A percentile compares a stretch with the other conserved stretches of the same genome.
Conservation (phyloP, 2,329 filamentous ascomycete genomes). For the Cadophora gregata region DNA sequence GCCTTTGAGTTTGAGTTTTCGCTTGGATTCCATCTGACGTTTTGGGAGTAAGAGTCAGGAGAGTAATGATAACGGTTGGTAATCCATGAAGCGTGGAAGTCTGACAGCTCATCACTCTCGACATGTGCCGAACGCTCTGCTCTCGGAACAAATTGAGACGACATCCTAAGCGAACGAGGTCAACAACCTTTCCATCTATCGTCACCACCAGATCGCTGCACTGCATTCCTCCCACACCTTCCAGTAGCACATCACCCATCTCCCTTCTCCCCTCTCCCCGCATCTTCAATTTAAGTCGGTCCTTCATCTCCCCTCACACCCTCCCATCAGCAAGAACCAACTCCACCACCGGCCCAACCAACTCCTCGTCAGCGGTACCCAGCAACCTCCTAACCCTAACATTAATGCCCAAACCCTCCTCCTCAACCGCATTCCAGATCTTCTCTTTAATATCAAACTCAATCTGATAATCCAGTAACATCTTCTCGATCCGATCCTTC, state of each 20-base stretch:
- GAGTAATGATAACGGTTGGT: too few relatives aligned
- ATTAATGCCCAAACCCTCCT: neutral
- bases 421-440: constrained; percentile 17
- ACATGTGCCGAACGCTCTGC: too few relatives aligned
- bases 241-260: neutral
- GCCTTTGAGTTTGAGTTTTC: too few relatives aligned
- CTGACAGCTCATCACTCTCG: too few relatives aligned
- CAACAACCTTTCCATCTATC: too few relatives aligned
- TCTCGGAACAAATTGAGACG: too few relatives aligned
- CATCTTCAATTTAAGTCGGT: too few relatives aligned
- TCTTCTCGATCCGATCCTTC: constrained; percentile 18
- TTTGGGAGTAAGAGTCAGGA: too few relatives aligned
- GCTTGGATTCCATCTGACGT: too few relatives aligned
- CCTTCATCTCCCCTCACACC: neutral
- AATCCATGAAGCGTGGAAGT: too few relatives aligned
- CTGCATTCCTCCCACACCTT: neutral
- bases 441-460: constrained; percentile 18
- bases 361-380: constrained; percentile 9
- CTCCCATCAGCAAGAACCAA: constrained; percentile 21
- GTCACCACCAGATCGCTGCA: too few relatives aligned
- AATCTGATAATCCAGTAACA: constrained; percentile 20
- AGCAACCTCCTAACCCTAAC: constrained; percentile 18
- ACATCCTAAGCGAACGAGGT: too few relatives aligned
- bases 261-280: neutral
- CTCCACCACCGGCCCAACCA: constrained; percentile 16